phyloP scores from a whole-genome alignment of 2,329 filamentous ascomycete genomes.

The Neoscytalidium dimidiatum region DNA sequence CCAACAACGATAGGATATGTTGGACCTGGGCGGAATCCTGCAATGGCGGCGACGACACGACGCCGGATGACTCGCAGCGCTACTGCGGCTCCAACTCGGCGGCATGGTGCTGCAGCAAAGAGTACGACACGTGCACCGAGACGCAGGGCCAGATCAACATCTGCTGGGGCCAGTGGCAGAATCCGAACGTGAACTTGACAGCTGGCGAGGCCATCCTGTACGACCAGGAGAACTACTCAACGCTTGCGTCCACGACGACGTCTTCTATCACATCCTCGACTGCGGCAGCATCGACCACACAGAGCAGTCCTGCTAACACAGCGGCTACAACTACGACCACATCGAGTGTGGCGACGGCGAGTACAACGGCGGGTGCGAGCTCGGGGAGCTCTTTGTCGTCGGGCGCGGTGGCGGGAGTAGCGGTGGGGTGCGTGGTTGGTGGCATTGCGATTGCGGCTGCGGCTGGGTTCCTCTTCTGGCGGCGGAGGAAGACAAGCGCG shows the following conservation, averaged over 20 bases:
- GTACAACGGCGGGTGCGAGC: not conserved
- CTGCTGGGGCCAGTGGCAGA: not conserved
- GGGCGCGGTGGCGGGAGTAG: not conserved
- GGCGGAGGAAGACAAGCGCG: not conserved
- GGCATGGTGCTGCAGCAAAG: not conserved
- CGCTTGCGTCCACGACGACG: not conserved
- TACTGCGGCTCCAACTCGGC: not conserved
- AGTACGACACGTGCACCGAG: not conserved
- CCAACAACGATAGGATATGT: not conserved
- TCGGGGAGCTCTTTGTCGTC: not conserved
- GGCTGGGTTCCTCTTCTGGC: not conserved
- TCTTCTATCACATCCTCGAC: not conserved
- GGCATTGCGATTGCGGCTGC: not conserved
- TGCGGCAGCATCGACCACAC: not conserved
- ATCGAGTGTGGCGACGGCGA: not conserved
- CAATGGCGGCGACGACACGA: not conserved
- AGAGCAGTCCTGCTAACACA: not conserved
- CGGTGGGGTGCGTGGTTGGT: not conserved
- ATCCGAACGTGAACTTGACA: not conserved
- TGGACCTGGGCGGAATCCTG: not conserved
- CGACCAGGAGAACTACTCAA: not conserved
- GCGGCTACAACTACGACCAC: not conserved
- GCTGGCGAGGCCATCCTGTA: not conserved
- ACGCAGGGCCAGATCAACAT: not conserved
- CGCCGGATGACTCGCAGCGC: not conserved